Evolutionary conservation across 768 basidiomycete species (phyloP), one percentile per base, ranked within the genome.

Genomic region (Mycena vulgaris): DNA sequence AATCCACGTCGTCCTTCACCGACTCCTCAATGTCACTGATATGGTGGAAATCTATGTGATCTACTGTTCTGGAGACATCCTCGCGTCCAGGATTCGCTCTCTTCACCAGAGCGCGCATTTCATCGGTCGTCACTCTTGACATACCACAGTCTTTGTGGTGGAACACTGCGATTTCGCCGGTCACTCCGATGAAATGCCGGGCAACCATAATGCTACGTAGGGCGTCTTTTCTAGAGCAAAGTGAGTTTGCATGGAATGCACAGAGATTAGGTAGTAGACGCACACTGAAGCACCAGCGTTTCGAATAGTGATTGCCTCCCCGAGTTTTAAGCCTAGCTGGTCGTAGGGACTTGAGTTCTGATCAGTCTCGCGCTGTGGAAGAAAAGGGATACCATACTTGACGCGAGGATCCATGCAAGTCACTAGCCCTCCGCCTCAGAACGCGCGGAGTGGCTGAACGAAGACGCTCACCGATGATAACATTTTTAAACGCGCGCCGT

Each of bases 111-210:
- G 75, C 72, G 58, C 81, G 84, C 40, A 88, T 74, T 42, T 81
- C 61, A 0, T 78, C 75, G 10, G 81, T 81, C 11, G 76, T 80
- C 79, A 88, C 86, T 7, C 82, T 85, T 58, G 85, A 75, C 88
- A 89, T 87, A 31, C 88, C 88, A 69, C 88, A 89, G 63, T 83
- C 86, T 7, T 86, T 88, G 76, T 89, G 88, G 74, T 89, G 87
- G 76, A 88, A 81, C 48, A 89, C 75, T 3, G 85, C 81, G 58
- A 89, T 84, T 70, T 89, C 53, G 5, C 47, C 84, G 42, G 78
- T 76, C 7, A 86, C 88, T 33, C 84, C 86, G 33, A 88, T 80
- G 30, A 87, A 80, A 56, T 86, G 84, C 75, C 89, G 87, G 33
- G 87, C 86, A 69, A 89, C 83, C 64, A 89, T 76, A 75, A 89